Base-by-base conservation (phyloP, 2,329 filamentous ascomycete genomes). In the Tolypocladium amazonense region DNA sequence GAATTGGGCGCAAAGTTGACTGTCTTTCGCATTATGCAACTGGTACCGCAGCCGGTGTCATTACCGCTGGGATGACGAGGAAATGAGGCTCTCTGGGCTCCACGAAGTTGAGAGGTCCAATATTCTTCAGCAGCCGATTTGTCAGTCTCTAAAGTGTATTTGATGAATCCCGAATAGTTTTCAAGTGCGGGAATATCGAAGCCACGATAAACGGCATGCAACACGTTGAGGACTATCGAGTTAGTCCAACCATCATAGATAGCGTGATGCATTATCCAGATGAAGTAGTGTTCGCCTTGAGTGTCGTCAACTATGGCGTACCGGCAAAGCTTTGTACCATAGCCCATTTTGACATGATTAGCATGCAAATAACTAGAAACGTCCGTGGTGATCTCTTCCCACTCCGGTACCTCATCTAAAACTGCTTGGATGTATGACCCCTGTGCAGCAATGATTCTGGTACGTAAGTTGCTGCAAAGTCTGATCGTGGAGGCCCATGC, bases 401-500 rank as follows among this genome's bases (percentile, higher is more conserved):
- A 52, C 11, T 52, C 47, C 7, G 30, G 23, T 11, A 8, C 15
- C 11, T 52, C 47, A n/a, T 25, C 20, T n/a, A 25, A 8, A 8
- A 52, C 47, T 25, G 47, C 47, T 52, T 52, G 47, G n/a, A 52
- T 25, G 58, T 56, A 62, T 4, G 30, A 43, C 3, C 39, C 39
- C 3, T 20, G 39, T 41, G 39, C 3, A 41, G 39, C 14, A 41
- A 62, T 56, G 27, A 63, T 50, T 27, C 62, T 58, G 23, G 45
- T 61, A 2, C 62, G 56, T 9, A 63, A 54, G 14, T 53, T 60
- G n/a, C 52, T 50, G 27, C 56, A 50, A 15, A 38, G 27, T 35
- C 35, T 53, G 2, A 60, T 33, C 4, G 59, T 60, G 15, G 14
- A 33, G 8, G 62, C 58, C 71, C 70, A 73, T 2, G 71, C 69